phyloP scores from a whole-genome alignment of 495 filamentous ascomycete species.

The Neurospora sp. region DNA sequence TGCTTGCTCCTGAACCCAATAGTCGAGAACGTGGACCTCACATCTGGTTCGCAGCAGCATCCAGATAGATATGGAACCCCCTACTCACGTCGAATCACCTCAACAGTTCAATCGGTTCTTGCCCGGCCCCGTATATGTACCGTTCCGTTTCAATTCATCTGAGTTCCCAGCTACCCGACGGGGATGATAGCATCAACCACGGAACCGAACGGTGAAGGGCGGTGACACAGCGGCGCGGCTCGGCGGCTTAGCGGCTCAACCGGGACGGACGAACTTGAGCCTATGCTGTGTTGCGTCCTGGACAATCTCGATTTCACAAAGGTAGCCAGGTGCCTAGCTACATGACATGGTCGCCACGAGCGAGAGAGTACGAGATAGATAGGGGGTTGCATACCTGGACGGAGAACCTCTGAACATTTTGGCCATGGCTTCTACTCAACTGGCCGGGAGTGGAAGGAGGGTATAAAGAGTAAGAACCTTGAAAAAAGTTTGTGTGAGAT shows the following conservation, averaged over 20 bases:
- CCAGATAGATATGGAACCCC: background rate
- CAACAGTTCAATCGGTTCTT: background rate
- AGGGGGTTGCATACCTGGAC: background rate
- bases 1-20: background rate
- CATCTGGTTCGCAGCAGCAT: background rate
- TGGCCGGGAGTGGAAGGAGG: background rate
- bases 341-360: background rate
- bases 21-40: background rate
- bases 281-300: background rate
- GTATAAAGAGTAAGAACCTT: background rate
- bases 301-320: background rate
- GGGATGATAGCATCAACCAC: background rate
- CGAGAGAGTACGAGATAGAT: background rate
- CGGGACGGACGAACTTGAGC: background rate
- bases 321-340: background rate
- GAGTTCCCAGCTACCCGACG: background rate
- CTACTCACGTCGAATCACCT: background rate
- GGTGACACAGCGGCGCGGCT: background rate
- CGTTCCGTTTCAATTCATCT: background rate
- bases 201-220: background rate
- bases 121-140: background rate
- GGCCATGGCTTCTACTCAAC: background rate
- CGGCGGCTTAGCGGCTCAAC: background rate
- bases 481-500: background rate
- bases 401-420: background rate